phyloP scores from a whole-genome alignment of 305 asterid genomes.

The Salvia sclarea region DNA sequence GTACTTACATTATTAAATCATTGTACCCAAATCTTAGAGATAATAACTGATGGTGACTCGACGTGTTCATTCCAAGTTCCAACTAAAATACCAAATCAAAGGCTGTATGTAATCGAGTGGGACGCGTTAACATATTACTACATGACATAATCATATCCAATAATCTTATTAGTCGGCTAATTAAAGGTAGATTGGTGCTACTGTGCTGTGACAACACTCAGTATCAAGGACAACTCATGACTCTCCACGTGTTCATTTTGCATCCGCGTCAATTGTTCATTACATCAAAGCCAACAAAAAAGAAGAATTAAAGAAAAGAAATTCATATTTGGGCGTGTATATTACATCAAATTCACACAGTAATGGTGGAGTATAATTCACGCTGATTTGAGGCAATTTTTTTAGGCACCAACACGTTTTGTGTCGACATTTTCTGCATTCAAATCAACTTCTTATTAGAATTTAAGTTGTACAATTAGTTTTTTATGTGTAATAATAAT shows the following conservation, averaged over 20 bases:
- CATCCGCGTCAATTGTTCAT: background rate
- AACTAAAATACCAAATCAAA: too few relatives aligned
- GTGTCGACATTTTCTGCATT: conserved; percentile 37
- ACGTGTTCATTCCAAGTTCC: too few relatives aligned
- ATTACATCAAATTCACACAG: background rate
- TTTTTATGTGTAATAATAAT: too few relatives aligned
- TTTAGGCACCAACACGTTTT: conserved; percentile 44
- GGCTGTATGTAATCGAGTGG: too few relatives aligned
- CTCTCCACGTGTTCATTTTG: background rate
- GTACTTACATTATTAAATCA: background rate
- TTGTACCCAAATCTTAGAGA: background rate
- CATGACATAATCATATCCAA: too few relatives aligned
- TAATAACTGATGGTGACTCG: background rate
- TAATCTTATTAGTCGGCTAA: too few relatives aligned
- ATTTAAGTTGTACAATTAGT: too few relatives aligned
- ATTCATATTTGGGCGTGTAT: background rate
- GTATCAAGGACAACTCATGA: background rate
- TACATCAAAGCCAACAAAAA: too few relatives aligned
- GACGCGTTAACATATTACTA: too few relatives aligned
- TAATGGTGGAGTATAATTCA: conserved; percentile 31
- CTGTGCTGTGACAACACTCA: background rate
- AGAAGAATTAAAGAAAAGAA: too few relatives aligned
- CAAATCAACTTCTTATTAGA: conserved; percentile 22
- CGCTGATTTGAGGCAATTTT: conserved; percentile 39
- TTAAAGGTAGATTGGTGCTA: too few relatives aligned